phyloP scores from a whole-genome alignment of 805 yeast species.

The Teunomyces tritomae region DNA sequence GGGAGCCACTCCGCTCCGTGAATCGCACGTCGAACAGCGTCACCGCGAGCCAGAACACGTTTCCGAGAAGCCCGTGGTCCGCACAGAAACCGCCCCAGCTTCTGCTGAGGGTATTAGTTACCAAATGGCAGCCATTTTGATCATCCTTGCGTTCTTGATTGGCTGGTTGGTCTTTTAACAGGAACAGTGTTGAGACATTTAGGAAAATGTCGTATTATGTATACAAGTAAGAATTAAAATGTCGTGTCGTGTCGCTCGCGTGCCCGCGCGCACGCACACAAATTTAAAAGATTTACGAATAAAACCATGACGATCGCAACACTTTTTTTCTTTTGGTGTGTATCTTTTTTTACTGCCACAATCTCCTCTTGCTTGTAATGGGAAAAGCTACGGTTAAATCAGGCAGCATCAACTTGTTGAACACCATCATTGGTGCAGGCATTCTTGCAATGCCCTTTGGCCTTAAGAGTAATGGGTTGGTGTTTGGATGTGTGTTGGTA shows the following conservation, averaged over 20 bases:
- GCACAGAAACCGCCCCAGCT: conserved; percentile 14
- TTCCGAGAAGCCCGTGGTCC: not conserved
- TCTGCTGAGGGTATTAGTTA: conserved; percentile 51
- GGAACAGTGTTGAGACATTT: not conserved
- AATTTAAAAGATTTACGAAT: not conserved
- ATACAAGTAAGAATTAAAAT: too few species aligned
- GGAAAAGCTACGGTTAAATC: conserved; percentile 17
- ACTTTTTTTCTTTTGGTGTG: too few species aligned
- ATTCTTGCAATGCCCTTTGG: conserved; percentile 74
- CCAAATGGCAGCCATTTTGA: conserved; percentile 49
- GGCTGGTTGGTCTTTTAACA: conserved; percentile 70
- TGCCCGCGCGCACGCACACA: not conserved
- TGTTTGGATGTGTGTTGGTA: conserved; percentile 55
- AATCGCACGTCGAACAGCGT: conserved; percentile 1
- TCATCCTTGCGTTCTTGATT: conserved; percentile 51
- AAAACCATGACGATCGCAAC: too few species aligned
- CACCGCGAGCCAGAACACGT: not conserved
- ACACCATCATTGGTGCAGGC: conserved; percentile 82
- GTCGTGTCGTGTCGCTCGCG: too few species aligned
- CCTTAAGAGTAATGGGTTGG: conserved; percentile 62
- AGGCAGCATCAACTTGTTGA: conserved; percentile 56
- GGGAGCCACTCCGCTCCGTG: not conserved
- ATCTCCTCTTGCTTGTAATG: conserved; percentile 6
- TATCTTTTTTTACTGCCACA: not conserved
- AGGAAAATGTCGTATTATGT: too few species aligned